Base-by-base conservation (phyloP, 345 rosid genomes). In the Cardamine resedifolia region DNA sequence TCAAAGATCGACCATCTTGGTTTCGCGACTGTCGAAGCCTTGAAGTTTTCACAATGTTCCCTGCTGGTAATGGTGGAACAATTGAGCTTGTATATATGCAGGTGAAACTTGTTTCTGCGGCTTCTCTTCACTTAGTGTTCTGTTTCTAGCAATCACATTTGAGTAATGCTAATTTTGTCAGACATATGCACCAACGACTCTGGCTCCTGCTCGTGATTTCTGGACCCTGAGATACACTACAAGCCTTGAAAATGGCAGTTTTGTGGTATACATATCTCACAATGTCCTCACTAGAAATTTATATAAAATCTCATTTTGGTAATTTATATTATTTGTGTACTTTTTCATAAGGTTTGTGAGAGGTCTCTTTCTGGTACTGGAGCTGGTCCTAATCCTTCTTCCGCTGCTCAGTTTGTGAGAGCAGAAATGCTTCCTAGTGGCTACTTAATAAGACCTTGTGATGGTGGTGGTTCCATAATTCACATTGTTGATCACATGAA, bases 201-300 rank as follows among this genome's bases (percentile, higher is more conserved):
- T 91, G 79, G 99, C 99, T 80, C 91, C 96, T 73, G 97, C 97
- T n/a, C 91, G 96, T 62, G 99, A 95, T 81, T 88, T 91, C 76
- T 95, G 99, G 99, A 95, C 97, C 38, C 75, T 95, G 56, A 85
- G 99, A 84, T 95, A 95, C 76, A 87, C 99, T 30, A 88, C 85
- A 2, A 88, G 81, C 70, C 82, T 95, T 61, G 99, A 95, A 55
- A 91, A 95, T 66, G 99, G 99, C 82, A 95, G 97, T 81, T 85
- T 91, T 38, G 99, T 91, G 96, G 99, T 94, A 91, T 66, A 82
- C 49, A 36, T 20, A 5, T 24, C 10, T 39, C 56, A 21, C 23
- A 26, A 1, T 2, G 4, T 16, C 4, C 9, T 12, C 16, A 10
- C 3, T 0, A 21, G 0, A 10, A 4, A 48, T 34, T 2, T 72